These are phyloP conservation scores for Pelargonium myrrhifolium DNA, from an alignment of 441 rosid species.

Conservation along the genomic window DNA sequence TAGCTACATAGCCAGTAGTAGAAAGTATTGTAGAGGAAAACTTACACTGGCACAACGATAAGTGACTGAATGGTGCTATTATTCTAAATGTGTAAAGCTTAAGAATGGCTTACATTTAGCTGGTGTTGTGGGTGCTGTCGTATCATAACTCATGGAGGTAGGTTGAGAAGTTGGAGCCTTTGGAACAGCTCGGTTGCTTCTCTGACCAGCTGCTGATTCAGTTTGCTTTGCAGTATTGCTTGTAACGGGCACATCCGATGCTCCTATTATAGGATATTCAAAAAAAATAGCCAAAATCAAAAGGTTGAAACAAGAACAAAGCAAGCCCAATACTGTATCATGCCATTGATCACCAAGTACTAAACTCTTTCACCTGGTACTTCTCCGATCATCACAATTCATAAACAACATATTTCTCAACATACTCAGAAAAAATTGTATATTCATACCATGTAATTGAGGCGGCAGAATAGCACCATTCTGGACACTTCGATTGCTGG, in stretches of 20 bases:
- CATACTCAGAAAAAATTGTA: not conserved
- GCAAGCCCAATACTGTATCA: not conserved
- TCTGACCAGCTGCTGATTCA: constrained; percentile 35
- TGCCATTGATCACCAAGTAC: not conserved
- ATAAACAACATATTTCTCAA: not conserved
- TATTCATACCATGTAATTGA: constrained; percentile 49
- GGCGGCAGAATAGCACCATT: constrained; percentile 53
- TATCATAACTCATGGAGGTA: constrained; percentile 47
- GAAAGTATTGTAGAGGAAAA: not conserved
- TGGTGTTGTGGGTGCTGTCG: constrained; percentile 30
- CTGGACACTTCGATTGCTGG: constrained; percentile 39
- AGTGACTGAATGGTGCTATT: not conserved
- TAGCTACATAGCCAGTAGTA: not conserved
- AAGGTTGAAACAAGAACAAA: not conserved
- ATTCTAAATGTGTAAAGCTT: not conserved
- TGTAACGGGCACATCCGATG: constrained; percentile 38
- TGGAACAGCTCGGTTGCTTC: constrained; percentile 51
- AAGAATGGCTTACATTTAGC: constrained; percentile 41
- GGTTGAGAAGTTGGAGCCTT: constrained; percentile 78
- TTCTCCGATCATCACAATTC: not conserved
- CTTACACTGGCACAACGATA: not conserved
- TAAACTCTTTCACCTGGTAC: not conserved
- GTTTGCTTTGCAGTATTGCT: constrained; percentile 32
- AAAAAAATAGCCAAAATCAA: not conserved
- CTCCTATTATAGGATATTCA: constrained; percentile 24